phyloP scores from a whole-genome alignment of 1,284 basidiomycete genomes.

The Naganishia sp. region DNA sequence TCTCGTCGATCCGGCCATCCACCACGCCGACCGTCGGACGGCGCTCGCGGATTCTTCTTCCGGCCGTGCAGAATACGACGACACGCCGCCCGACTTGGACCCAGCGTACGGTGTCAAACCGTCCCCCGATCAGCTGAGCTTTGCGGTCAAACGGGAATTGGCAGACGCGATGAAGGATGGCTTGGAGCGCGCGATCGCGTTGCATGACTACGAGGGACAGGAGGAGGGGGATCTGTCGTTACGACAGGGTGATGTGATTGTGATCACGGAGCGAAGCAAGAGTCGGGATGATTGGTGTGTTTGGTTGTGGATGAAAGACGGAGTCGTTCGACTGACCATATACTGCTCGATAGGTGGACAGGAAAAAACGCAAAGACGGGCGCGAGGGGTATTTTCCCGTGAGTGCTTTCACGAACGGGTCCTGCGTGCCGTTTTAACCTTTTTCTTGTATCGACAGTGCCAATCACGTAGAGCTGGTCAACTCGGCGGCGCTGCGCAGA shows the following conservation, averaged over 20 bases:
- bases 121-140: slow-evolving; percentile 19
- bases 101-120: slow-evolving; percentile 19
- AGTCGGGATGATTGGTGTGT: slow-evolving; percentile 75
- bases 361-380: slow-evolving; percentile 50
- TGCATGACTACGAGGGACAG: slow-evolving; percentile 73
- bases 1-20: slow-evolving; percentile 26
- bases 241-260: slow-evolving; percentile 78
- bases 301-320: neutral
- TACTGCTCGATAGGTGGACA: slow-evolving; percentile 63
- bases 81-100: slow-evolving; percentile 16
- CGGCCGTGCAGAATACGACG: neutral
- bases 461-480: slow-evolving; percentile 5
- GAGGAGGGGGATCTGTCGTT: slow-evolving; percentile 81
- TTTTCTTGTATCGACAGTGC: neutral
- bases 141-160: slow-evolving; percentile 30
- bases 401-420: slow-evolving; percentile 1
- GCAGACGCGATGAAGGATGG: slow-evolving; percentile 43
- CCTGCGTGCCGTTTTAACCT: neutral
- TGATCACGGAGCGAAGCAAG: slow-evolving; percentile 70
- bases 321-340: neutral
- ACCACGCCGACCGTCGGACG: slow-evolving; percentile 14
- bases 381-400: slow-evolving; percentile 34
- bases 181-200: slow-evolving; percentile 69
- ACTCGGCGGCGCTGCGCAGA: neutral
- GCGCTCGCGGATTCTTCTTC: slow-evolving; percentile 1